Evolutionary conservation across 805 yeast genomes (phyloP).

Genomic region (Starmera quercuum): DNA sequence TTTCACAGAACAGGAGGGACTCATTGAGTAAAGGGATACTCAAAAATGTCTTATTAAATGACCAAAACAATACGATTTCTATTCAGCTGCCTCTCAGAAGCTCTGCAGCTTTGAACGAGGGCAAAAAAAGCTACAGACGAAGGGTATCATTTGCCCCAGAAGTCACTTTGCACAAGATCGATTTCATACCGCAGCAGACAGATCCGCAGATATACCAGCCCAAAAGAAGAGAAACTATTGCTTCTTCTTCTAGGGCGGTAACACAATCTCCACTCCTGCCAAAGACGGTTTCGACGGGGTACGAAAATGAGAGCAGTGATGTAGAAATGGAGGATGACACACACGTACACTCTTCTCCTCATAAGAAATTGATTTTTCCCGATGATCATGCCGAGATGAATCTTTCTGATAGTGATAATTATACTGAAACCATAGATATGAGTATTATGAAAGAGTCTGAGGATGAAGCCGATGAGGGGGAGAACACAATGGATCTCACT

Average conservation of each 20-base stretch:
- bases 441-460: conserved; percentile 5
- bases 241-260: conserved; percentile 7
- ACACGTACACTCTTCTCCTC: conserved; percentile 16
- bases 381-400: too few relatives aligned
- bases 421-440: conserved; percentile 14
- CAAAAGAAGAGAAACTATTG: conserved; percentile 21
- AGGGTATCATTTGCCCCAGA: conserved; percentile 24
- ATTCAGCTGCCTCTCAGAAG: conserved; percentile 13
- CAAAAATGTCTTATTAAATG: conserved; percentile 7
- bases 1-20: conserved; percentile 12
- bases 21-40: conserved; percentile 17
- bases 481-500: conserved; percentile 20
- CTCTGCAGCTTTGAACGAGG: conserved; percentile 1
- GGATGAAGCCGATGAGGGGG: conserved; percentile 3
- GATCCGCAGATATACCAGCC: conserved; percentile 13
- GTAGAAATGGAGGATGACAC: conserved; percentile 19
- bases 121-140: conserved; percentile 14
- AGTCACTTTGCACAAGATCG: conserved; percentile 21
- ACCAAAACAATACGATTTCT: conserved; percentile 10
- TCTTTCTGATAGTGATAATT: conserved; percentile 6
- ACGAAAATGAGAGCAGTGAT: conserved; percentile 18
- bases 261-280: neutral
- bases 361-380: too few relatives aligned
- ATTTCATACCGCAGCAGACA: conserved; percentile 9
- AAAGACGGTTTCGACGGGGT: conserved; percentile 9